Conservation (phyloP, 2,329 filamentous ascomycete species). For the Scedosporium aurantiacum region DNA sequence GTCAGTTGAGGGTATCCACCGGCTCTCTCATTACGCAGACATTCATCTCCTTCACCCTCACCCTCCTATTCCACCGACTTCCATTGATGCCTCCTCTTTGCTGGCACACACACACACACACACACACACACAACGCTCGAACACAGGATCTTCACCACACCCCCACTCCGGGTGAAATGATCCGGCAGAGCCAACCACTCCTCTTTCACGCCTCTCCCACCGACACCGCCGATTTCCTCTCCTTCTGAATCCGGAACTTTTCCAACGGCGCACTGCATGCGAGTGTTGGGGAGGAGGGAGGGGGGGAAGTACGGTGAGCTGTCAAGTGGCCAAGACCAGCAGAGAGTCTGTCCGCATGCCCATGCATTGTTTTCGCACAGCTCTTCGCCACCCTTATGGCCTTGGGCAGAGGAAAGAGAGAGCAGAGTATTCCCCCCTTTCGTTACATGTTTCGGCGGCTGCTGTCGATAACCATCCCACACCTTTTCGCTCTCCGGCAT, state of each 20-base stretch:
- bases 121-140: background rate
- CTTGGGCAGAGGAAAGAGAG: background rate
- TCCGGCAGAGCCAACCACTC: background rate
- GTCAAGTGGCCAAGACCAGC: background rate
- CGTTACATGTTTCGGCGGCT: background rate
- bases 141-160: background rate
- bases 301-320: background rate
- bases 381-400: too few species aligned
- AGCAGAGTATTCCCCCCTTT: background rate
- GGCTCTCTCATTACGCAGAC: background rate
- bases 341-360: background rate
- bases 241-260: conserved; percentile 1
- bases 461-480: background rate
- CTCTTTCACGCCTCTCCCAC: background rate
- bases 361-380: background rate
- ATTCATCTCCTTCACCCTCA: background rate
- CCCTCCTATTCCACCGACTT: background rate
- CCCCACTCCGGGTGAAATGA: background rate
- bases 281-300: background rate
- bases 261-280: background rate
- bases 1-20: background rate
- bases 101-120: background rate
- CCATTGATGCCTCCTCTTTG: background rate
- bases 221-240: background rate
- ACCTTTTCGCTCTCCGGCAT: background rate